phyloP scores from a whole-genome alignment of 177 flowering plant genomes.

The Vitis hybrid region DNA sequence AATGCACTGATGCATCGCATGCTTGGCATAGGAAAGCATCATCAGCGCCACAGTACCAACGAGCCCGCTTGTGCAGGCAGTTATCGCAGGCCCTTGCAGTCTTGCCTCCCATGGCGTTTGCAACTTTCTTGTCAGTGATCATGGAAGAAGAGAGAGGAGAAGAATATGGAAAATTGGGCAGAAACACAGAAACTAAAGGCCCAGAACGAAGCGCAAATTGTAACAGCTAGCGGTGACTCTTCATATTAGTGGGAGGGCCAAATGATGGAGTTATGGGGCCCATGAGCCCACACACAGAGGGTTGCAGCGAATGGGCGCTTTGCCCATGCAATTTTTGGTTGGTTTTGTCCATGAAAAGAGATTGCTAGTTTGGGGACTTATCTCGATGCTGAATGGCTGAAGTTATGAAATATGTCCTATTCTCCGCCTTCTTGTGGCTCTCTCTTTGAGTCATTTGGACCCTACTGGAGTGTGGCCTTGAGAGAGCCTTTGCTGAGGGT shows the following conservation, averaged over 20 bases:
- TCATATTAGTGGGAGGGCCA: not conserved
- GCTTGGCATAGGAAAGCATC: slow-evolving; percentile 61
- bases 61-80: slow-evolving; percentile 43
- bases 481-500: not conserved
- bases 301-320: not conserved
- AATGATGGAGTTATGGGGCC: not conserved
- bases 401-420: slow-evolving; percentile 22
- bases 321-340: slow-evolving; percentile 18
- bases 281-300: too few relatives aligned
- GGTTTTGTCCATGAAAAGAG: slow-evolving; percentile 2
- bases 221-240: too few relatives aligned
- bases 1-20: slow-evolving; percentile 51
- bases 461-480: not conserved
- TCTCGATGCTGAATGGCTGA: slow-evolving; percentile 34
- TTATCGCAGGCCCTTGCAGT: slow-evolving; percentile 55
- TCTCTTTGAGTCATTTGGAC: slow-evolving; percentile 19
- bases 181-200: not conserved
- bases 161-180: too few relatives aligned
- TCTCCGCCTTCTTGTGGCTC: slow-evolving; percentile 26
- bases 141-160: not conserved
- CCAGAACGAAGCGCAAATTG: too few relatives aligned
- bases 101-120: slow-evolving; percentile 42
- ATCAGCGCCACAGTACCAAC: slow-evolving; percentile 57
- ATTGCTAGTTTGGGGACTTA: slow-evolving; percentile 16
- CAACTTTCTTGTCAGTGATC: slow-evolving; percentile 23